These are phyloP conservation scores for Tolypocladium paradoxum DNA, from an alignment of 2,329 filamentous ascomycete genomes.

Conservation along the genomic window DNA sequence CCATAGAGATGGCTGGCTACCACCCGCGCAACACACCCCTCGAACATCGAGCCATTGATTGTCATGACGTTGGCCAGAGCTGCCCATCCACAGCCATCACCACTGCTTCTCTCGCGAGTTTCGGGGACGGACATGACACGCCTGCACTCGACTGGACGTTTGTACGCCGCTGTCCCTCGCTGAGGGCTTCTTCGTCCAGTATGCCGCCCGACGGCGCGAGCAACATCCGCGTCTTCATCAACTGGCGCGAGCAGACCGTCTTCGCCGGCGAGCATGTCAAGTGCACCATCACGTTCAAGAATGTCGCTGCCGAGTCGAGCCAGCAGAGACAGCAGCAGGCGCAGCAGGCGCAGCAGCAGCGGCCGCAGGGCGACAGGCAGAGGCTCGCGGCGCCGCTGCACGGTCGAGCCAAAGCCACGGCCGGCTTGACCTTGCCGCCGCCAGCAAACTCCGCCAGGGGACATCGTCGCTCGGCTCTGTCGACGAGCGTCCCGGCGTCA, in stretches of 20 bases:
- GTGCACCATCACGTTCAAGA: slow-evolving; percentile 94
- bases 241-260: slow-evolving; percentile 87
- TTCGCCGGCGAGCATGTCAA: slow-evolving; percentile 94
- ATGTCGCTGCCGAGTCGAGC: slow-evolving; percentile 46
- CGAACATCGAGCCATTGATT: background rate
- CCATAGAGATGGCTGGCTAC: no score
- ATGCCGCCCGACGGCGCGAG: slow-evolving; percentile 39
- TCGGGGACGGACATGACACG: slow-evolving; percentile 18
- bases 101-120: slow-evolving; percentile 2
- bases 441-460: slow-evolving; percentile 33
- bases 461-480: slow-evolving; percentile 55
- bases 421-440: slow-evolving; percentile 34
- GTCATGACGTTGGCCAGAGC: slow-evolving; percentile 5
- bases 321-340: slow-evolving; percentile 17
- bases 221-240: slow-evolving; percentile 91
- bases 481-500: slow-evolving; percentile 43
- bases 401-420: slow-evolving; percentile 28
- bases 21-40: no score
- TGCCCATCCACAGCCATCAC: background rate
- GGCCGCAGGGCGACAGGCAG: slow-evolving; percentile 19
- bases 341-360: slow-evolving; percentile 12
- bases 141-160: slow-evolving; percentile 13
- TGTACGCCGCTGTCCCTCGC: slow-evolving; percentile 16
- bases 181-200: slow-evolving; percentile 19
- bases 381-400: slow-evolving; percentile 32